Evolutionary conservation across 2,329 filamentous ascomycete genomes (phyloP), one percentile per base, ranked within the genome.

Genomic region (Exophiala alcalophila): DNA sequence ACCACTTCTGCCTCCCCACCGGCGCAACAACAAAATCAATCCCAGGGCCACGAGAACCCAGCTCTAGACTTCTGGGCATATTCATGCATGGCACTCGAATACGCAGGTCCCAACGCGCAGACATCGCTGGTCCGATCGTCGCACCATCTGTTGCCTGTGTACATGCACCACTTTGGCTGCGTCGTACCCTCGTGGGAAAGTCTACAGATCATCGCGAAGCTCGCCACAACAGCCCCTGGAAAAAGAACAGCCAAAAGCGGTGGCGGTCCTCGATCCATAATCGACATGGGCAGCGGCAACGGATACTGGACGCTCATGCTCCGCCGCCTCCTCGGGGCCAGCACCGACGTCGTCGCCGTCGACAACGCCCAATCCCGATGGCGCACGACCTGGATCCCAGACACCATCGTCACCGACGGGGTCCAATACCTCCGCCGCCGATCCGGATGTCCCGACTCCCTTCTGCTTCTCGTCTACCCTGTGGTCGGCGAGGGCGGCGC

Each of bases 101-200:
- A 81, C 80, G 74, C 73, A 35, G 80, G 82, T 1, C 10, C 64
- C 65, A 24, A 76, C 80, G 62, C 67, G 4, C 63, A 66, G 21
- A 75, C 81, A 3, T 70, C 68, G 11, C 64, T 70, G 18, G 72
- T 76, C 3, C 71, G 69, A 38, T 73, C 70, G 46, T 76, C 74
- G 35, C 84, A 89, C 63, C 82, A 84, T 54, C 70, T 86, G 5
- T 71, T 88, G 6, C 84, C 84, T 2, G 69, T 88, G 12, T 71
- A 87, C 41, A 88, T 87, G 73, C 84, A 88, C 65, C 84, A 89
- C 63, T 88, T 88, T 61, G 83, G 83, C 36, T 89, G 84, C 64
- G 76, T 77, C 1, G 80, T 80, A 14, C 84, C 84, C 0, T 78
- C 76, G 7, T 82, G 83, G 61, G 81, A 86, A 55, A 71, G 76